These are phyloP conservation scores for Fusarium staphyleae DNA, from an alignment of 2,329 filamentous ascomycete genomes.

Conservation along the genomic window DNA sequence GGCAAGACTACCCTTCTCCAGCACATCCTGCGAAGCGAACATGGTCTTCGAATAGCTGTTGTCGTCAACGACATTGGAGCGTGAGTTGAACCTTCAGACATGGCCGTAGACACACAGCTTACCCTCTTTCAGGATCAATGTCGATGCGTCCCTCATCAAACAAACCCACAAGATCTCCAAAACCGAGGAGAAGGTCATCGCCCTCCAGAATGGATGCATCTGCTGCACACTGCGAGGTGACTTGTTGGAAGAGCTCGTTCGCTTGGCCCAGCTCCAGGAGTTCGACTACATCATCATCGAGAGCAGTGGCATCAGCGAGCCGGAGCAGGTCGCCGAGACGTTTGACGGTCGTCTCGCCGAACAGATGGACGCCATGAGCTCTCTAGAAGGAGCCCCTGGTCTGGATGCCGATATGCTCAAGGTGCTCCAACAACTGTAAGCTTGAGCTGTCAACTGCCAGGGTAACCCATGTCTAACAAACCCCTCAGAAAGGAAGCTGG, in stretches of 20 bases:
- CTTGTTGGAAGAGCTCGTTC: conserved; percentile 72
- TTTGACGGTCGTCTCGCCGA: conserved; percentile 66
- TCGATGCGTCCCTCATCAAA: conserved; percentile 68
- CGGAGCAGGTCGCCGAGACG: conserved; percentile 76
- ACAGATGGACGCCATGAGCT: conserved; percentile 50
- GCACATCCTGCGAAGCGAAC: conserved; percentile 71
- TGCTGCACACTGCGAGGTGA: conserved; percentile 78
- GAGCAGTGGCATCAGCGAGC: conserved; percentile 75
- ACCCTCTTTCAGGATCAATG: conserved; percentile 58
- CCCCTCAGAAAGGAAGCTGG: conserved; percentile 57
- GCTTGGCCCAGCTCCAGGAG: conserved; percentile 64
- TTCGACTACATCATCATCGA: conserved; percentile 78
- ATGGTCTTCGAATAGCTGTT: conserved; percentile 73
- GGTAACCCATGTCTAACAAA: not conserved
- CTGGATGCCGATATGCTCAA: conserved; percentile 48
- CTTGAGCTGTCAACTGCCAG: too few species aligned
- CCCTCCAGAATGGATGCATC: conserved; percentile 77
- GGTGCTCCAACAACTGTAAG: conserved; percentile 49
- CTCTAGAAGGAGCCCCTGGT: conserved; percentile 40
- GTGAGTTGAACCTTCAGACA: conserved; percentile 43
- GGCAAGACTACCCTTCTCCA: conserved; percentile 76
- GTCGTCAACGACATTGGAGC: conserved; percentile 77
- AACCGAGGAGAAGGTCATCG: conserved; percentile 69
- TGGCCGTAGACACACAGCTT: not conserved
- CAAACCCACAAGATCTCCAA: conserved; percentile 62